Evolutionary conservation across 192 early-diverging fungal genomes (phyloP).

Genomic region (Coemansia umbellata): DNA sequence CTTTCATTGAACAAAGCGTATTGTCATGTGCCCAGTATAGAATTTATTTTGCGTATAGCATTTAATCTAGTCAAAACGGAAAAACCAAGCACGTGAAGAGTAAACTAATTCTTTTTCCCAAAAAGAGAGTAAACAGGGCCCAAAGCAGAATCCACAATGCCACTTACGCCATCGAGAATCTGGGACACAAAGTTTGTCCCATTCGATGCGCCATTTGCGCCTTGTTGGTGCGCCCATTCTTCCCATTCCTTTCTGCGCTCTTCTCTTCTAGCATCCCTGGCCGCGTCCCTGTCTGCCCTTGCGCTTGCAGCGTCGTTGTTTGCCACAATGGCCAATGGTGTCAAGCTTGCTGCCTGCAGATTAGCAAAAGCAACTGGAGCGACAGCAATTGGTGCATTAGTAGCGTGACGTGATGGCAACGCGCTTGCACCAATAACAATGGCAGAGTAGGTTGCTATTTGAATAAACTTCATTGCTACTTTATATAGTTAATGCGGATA

Average conservation of each 20-base stretch:
- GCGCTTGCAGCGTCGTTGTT: neutral
- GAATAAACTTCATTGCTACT: constrained; percentile 31
- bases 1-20: no score
- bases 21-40: no score
- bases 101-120: constrained; percentile 8
- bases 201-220: constrained; percentile 35
- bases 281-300: constrained; percentile 27
- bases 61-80: neutral
- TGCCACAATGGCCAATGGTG: neutral
- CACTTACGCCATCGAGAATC: constrained; percentile 43
- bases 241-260: constrained; percentile 45
- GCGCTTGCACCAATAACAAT: constrained; percentile 22
- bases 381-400: constrained; percentile 3
- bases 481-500: no score
- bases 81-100: neutral
- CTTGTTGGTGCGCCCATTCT: constrained; percentile 38
- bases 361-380: constrained; percentile 21
- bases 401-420: constrained; percentile 16
- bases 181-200: constrained; percentile 41
- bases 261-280: constrained; percentile 35
- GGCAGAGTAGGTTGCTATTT: constrained; percentile 8
- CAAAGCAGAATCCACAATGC: constrained; percentile 48
- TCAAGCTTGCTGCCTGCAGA: neutral
- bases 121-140: constrained; percentile 45
- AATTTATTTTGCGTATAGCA: neutral